phyloP scores from a whole-genome alignment of 768 basidiomycete species.

The Lactarius deliciosus region DNA sequence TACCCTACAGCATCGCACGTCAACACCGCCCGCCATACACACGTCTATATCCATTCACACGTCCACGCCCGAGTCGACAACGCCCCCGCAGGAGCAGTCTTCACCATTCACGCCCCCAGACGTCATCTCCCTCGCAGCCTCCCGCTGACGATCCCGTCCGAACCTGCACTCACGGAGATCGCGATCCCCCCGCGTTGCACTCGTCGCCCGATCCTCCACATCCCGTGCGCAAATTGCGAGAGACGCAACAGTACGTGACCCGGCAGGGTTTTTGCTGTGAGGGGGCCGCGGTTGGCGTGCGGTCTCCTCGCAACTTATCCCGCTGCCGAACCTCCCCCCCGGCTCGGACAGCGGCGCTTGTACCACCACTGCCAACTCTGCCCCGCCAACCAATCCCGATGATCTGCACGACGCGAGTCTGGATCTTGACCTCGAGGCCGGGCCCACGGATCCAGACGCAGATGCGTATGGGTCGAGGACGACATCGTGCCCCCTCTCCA shows the following conservation, averaged over 20 bases:
- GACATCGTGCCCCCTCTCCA: too few species aligned
- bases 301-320: slow-evolving; percentile 21
- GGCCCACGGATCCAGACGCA: too few species aligned
- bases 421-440: too few species aligned
- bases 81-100: background rate
- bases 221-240: background rate
- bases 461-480: too few species aligned
- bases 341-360: background rate
- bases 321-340: background rate
- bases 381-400: too few species aligned
- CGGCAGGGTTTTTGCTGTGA: slow-evolving; percentile 22
- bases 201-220: background rate
- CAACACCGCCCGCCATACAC: background rate
- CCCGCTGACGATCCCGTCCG: slow-evolving; percentile 9
- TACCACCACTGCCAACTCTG: background rate
- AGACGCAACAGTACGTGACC: background rate
- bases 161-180: slow-evolving; percentile 2
- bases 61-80: background rate
- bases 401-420: too few species aligned
- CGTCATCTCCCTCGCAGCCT: slow-evolving; percentile 3
- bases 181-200: slow-evolving; percentile 16
- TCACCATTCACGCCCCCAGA: background rate
- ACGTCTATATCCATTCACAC: background rate
- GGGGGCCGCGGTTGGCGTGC: slow-evolving; percentile 18
- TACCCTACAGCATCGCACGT: background rate